Base-by-base conservation (phyloP, 2,329 filamentous ascomycete genomes). In the Fusarium sp. region DNA sequence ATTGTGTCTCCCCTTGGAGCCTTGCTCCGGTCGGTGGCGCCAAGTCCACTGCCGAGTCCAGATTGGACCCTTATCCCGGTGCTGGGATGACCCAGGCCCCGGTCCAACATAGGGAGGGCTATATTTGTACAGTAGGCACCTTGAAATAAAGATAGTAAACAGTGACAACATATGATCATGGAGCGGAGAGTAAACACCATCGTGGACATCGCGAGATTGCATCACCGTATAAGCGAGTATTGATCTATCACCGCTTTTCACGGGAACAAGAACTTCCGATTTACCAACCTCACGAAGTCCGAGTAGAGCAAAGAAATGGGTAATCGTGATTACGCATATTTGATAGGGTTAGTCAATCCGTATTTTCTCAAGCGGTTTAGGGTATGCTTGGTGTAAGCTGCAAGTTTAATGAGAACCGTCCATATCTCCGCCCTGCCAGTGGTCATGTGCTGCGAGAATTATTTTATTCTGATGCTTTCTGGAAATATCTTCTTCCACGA, bases 151-250 rank as follows among this genome's bases (percentile, higher is more conserved):
- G 37, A 59, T 55, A 41, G 49, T 49, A 47, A 50, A 40, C 45
- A 25, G 21, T 27, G 48, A 58, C 20, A 55, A 45, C 41, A 55
- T 48, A 50, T 30, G 57, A 49, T 40, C 32, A 48, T 63, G 41
- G 48, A 34, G 49, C 43, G 20, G 55, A 46, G 53, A 37, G 46
- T 46, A 48, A 51, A 56, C 41, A 64, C 45, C 23, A 34, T 58
- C 59, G 37, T 63, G 55, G 57, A 59, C 11, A 11, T 46, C 28
- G 45, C 54, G 59, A 72, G 32, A 74, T 75, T 74, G 47, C 59
- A 34, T 55, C 50, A 34, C 43, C 46, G 18, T 23, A 45, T 48
- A 72, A 57, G 62, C 51, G 66, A 51, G 41, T 47, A 55, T 66
- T 66, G 63, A 72, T 68, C 47, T 54, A 54, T 41, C 41, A 45